These are phyloP conservation scores for Samsoniella hepiali DNA, from an alignment of 2,329 filamentous ascomycete species.

Conservation along the genomic window DNA sequence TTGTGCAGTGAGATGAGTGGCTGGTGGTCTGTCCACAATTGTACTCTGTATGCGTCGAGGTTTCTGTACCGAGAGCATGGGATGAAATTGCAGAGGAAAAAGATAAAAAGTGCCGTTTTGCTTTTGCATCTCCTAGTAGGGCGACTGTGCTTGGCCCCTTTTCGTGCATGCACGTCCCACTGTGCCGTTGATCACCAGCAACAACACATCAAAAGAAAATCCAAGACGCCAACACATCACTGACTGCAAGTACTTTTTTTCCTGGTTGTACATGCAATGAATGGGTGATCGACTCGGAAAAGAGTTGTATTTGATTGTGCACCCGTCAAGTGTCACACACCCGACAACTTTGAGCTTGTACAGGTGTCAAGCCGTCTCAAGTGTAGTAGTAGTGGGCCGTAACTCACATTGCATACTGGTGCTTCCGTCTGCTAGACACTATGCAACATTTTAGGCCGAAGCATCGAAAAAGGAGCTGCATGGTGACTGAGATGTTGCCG, in stretches of 20 bases:
- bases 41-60: neutral
- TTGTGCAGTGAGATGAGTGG: neutral
- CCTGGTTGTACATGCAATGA: neutral
- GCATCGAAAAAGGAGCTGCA: constrained; percentile 6
- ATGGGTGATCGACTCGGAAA: neutral
- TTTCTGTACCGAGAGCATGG: neutral
- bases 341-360: neutral
- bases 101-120: neutral
- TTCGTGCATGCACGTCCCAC: neutral
- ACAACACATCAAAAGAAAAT: constrained; percentile 12
- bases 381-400: neutral
- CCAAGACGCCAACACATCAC: constrained; percentile 5
- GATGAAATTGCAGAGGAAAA: neutral
- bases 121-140: neutral
- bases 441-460: neutral
- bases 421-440: too few relatives aligned
- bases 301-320: neutral
- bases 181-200: neutral
- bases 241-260: neutral
- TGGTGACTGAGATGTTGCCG: constrained; percentile 1
- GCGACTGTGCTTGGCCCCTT: constrained; percentile 5
- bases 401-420: neutral
- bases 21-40: neutral
- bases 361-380: neutral
- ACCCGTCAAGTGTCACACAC: neutral